Evolutionary conservation across 1,284 basidiomycete genomes (phyloP).

Genomic region (Rhizoctonia solani): DNA sequence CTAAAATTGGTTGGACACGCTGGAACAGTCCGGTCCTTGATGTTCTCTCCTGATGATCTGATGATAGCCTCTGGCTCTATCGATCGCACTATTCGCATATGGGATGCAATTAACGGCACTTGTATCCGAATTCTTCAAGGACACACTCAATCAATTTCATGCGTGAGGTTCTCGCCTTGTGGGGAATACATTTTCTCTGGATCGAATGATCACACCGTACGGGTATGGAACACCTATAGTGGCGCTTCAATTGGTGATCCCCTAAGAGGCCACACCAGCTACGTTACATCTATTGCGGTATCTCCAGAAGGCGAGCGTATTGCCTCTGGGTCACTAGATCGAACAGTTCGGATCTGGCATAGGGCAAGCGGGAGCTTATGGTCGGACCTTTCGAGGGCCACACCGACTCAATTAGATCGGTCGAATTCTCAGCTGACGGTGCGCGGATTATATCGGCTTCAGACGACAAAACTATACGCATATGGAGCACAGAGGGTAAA

Average conservation of each 20-base stretch:
- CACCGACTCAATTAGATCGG: background rate
- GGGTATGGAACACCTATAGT: conserved; percentile 14
- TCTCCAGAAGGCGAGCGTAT: background rate
- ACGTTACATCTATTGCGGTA: background rate
- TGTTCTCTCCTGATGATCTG: background rate
- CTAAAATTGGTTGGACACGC: conserved; percentile 1
- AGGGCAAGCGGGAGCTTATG: background rate
- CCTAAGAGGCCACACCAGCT: background rate
- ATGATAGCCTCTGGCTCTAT: background rate
- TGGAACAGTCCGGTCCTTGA: background rate
- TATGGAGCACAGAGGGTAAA: background rate
- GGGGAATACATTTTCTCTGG: conserved; percentile 8
- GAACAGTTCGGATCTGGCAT: conserved; percentile 23
- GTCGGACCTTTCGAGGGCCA: background rate
- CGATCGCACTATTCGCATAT: conserved; percentile 2
- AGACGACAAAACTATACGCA: background rate
- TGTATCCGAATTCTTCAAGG: background rate
- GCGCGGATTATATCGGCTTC: background rate
- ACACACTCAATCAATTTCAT: background rate
- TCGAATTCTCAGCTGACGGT: background rate
- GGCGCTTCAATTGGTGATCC: background rate
- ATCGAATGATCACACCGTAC: background rate
- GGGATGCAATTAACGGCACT: background rate
- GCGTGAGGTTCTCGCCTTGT: conserved; percentile 20
- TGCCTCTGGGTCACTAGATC: background rate